Percentiles rank a stretch among this genome's conserved stretches.
These are phyloP conservation scores for Aphanocladium album DNA, from an alignment of 2,329 filamentous ascomycete genomes.

Conservation along the genomic window DNA sequence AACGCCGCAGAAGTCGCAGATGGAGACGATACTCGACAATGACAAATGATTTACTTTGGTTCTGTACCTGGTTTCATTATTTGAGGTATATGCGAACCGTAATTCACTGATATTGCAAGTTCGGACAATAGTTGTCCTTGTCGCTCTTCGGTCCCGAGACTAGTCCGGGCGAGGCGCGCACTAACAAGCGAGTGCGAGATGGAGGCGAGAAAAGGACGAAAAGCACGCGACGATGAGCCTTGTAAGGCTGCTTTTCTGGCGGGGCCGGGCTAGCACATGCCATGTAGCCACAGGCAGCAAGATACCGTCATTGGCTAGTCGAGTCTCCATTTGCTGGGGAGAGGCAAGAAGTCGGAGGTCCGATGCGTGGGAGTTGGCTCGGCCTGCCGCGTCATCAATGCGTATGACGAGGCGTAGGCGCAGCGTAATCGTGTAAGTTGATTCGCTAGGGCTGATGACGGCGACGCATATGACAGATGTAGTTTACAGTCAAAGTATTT, in stretches of 20 bases:
- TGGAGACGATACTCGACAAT: no score
- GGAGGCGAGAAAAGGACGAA: conserved; percentile 4
- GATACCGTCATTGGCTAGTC: background rate
- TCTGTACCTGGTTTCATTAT: no score
- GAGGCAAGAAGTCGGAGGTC: no score
- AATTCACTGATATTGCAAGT: background rate
- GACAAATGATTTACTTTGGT: no score
- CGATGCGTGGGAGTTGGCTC: no score
- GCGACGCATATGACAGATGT: background rate
- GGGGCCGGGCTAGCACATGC: background rate
- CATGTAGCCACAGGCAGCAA: background rate
- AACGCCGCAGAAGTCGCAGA: no score
- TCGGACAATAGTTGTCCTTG: background rate
- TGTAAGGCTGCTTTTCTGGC: conserved; percentile 4
- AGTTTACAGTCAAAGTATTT: background rate
- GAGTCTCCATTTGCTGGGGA: no score
- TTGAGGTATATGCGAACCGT: no score
- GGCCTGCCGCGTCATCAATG: conserved; percentile 7
- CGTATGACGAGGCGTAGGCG: conserved; percentile 5
- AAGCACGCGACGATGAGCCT: background rate
- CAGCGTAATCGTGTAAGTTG: background rate
- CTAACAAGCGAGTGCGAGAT: background rate
- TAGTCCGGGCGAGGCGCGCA: background rate
- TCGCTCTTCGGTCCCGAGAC: background rate
- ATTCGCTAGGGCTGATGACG: background rate